These are phyloP conservation scores for Fennellomyces sp. DNA, from an alignment of 371 early-diverging fungal genomes.

Conservation along the genomic window DNA sequence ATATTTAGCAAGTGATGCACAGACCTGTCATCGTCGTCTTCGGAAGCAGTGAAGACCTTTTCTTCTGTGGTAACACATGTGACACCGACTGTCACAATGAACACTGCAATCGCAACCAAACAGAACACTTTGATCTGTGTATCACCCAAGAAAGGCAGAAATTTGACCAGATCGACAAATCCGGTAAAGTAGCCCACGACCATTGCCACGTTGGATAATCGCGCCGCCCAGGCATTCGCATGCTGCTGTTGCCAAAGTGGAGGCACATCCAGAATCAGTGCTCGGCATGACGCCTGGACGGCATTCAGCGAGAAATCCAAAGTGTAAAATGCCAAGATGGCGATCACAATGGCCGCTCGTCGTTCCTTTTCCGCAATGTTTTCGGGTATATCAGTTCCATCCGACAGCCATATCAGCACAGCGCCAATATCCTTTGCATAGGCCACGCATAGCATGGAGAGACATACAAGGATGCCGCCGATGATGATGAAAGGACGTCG, in stretches of 20 bases:
- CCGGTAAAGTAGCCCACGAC: constrained; percentile 73
- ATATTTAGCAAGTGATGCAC: background rate
- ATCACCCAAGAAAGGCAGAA: constrained; percentile 61
- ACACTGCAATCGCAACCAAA: constrained; percentile 53
- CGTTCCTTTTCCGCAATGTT: constrained; percentile 30
- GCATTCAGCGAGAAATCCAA: constrained; percentile 85
- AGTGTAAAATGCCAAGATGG: constrained; percentile 71
- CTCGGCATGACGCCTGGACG: constrained; percentile 70
- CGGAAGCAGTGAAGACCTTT: constrained; percentile 19
- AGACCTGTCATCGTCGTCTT: background rate
- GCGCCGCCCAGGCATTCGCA: constrained; percentile 75
- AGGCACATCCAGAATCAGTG: constrained; percentile 76
- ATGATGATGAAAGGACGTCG: constrained; percentile 59
- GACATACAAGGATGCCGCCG: constrained; percentile 54
- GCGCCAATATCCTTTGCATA: constrained; percentile 59
- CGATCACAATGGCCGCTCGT: constrained; percentile 52
- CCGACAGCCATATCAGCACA: background rate
- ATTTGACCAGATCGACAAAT: constrained; percentile 58
- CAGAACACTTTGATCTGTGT: constrained; percentile 65
- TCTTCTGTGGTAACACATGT: constrained; percentile 58
- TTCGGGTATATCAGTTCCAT: background rate
- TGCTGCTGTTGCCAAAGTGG: constrained; percentile 70
- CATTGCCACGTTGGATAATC: constrained; percentile 74
- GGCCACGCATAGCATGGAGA: constrained; percentile 67
- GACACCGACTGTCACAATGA: constrained; percentile 40